These are phyloP conservation scores for Leucogyrophana mollusca DNA, from an alignment of 768 basidiomycete genomes.

Conservation along the genomic window DNA sequence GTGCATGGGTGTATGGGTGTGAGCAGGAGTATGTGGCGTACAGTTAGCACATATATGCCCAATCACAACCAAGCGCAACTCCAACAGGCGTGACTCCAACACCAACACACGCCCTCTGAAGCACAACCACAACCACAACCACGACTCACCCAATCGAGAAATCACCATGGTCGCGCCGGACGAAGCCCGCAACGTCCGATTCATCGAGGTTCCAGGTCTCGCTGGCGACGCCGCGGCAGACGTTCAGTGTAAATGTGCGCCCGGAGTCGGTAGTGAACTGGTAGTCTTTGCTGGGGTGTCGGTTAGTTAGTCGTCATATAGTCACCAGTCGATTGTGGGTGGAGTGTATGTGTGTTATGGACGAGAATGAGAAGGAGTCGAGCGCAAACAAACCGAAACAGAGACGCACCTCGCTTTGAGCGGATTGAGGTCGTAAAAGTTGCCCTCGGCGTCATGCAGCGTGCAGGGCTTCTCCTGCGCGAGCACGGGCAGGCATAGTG, in stretches of 20 bases:
- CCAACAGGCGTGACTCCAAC: no score
- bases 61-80: slow-evolving; percentile 13
- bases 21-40: not conserved
- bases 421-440: slow-evolving; percentile 66
- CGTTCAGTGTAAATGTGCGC: slow-evolving; percentile 54
- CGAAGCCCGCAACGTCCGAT: slow-evolving; percentile 57
- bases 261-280: slow-evolving; percentile 47
- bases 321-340: slow-evolving; percentile 1
- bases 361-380: no score
- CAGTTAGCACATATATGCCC: not conserved
- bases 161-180: slow-evolving; percentile 60
- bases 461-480: slow-evolving; percentile 62
- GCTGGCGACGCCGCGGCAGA: slow-evolving; percentile 54
- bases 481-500: slow-evolving; percentile 5
- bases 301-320: not conserved
- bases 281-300: slow-evolving; percentile 59
- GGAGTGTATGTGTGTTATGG: no score
- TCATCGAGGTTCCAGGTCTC: slow-evolving; percentile 61
- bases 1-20: not conserved
- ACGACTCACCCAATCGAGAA: slow-evolving; percentile 66
- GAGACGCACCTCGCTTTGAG: slow-evolving; percentile 53
- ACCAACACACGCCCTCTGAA: no score
- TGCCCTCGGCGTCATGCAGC: slow-evolving; percentile 44
- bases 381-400: not conserved
- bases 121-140: not conserved